These are phyloP conservation scores for Hyphopichia wangnamkhiaoensis DNA, from an alignment of 1,139 yeast species.

Conservation along the genomic window DNA sequence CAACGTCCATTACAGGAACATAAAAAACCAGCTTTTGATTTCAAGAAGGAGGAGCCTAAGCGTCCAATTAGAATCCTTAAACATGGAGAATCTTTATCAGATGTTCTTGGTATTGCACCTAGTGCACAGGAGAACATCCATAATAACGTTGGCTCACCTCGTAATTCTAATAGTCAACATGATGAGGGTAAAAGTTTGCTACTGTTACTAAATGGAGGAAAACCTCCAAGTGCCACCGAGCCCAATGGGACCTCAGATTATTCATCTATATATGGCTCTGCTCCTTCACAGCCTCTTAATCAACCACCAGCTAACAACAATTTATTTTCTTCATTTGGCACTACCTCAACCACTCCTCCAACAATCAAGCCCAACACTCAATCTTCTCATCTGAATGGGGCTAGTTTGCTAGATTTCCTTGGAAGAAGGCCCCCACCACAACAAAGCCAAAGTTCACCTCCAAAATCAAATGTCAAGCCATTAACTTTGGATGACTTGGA, in stretches of 20 bases:
- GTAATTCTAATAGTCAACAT: background rate
- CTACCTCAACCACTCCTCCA: constrained; percentile 2
- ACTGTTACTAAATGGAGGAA: constrained; percentile 16
- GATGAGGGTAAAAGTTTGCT: constrained; percentile 15
- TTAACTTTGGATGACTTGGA: constrained; percentile 10
- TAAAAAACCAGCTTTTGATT: background rate
- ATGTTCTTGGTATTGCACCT: constrained; percentile 9
- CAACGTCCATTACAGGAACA: no score
- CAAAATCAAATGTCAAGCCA: constrained; percentile 5
- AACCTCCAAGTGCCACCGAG: constrained; percentile 1
- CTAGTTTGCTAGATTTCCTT: constrained; percentile 16
- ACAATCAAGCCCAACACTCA: background rate
- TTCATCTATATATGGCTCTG: constrained; percentile 11
- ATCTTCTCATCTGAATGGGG: constrained; percentile 9
- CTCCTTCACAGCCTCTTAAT: no score
- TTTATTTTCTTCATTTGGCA: background rate
- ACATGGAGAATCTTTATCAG: constrained; percentile 30
- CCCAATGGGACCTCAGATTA: constrained; percentile 2
- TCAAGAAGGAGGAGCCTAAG: constrained; percentile 9
- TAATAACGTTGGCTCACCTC: no score
- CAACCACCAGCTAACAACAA: background rate
- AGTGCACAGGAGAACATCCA: no score
- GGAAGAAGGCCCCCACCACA: constrained; percentile 12
- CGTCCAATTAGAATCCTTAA: constrained; percentile 27
- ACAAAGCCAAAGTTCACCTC: constrained; percentile 2